Base-by-base conservation (phyloP, 2,329 filamentous ascomycete genomes). In the Coniochaeta prunicola region DNA sequence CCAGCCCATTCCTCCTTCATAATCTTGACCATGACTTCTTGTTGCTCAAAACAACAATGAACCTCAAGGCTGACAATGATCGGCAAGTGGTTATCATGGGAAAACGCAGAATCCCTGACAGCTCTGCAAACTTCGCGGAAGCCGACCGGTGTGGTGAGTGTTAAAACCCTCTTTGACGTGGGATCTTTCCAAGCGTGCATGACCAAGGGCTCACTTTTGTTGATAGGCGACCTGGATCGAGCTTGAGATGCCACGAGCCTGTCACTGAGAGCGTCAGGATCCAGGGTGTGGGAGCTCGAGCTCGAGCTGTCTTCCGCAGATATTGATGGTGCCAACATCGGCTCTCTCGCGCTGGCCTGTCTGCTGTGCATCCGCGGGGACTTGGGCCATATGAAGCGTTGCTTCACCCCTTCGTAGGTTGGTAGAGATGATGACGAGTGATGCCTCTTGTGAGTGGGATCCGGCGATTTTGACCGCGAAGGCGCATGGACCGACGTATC, bases 1-100 rank as follows among this genome's bases (percentile, higher is more conserved):
- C 83, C 86, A 42, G 81, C 83, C 92, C 92, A 99, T 63, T 90
- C 88, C 64, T 96, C 86, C 64, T 86, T 86, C 89, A 99, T 97
- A 63, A 97, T 96, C 59, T 90, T 83, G 12, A 96, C 92, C 90
- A 97, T 97, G 56, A 89, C 82, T 63, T 91, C 86, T 72, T 99
- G 94, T 72, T 97, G 93, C 57, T 90, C 85, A 1, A 81, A 76
- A 61, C 88, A 84, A 15, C 91, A 88, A 71, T 97, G 93, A 0
- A 97, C 90, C 73, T 99, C 94, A 6, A 97, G 80, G 70, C 92
- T 96, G 64, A 97, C 85, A 60, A 97, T 96, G 40, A 99, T 77
- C 0, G 94, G 94, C 21, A 96, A 77, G 57, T 89, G 83, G 60
- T 84, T 92, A 7, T 77, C 82, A 30, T 84, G 77, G 33, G 30